Evolutionary conservation across 305 asterid species (phyloP).

Genomic region (Withania somnifera): DNA sequence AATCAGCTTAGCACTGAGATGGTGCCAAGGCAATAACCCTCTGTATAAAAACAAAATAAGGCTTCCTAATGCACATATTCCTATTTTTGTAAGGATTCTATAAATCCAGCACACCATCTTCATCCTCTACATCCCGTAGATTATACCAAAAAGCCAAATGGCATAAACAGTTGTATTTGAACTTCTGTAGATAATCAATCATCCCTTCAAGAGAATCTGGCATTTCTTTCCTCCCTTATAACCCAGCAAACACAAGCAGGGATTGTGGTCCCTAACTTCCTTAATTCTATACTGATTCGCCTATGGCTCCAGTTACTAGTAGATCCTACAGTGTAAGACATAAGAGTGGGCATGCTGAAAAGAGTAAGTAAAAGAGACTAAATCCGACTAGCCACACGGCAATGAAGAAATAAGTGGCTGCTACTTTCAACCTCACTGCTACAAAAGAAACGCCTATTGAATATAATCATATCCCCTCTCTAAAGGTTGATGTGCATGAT

Average conservation of each 20-base stretch:
- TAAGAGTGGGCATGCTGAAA: not conserved
- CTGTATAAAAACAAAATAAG: not conserved
- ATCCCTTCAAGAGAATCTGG: not conserved
- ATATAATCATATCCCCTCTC: not conserved
- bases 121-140: not conserved
- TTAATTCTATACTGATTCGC: not conserved
- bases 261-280: not conserved
- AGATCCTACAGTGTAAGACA: not conserved
- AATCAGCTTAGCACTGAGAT: not conserved
- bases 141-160: not conserved
- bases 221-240: not conserved
- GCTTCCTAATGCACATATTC: not conserved
- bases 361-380: not conserved
- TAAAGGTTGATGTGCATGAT: not conserved
- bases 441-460: not conserved
- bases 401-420: not conserved
- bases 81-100: not conserved
- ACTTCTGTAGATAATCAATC: not conserved
- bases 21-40: not conserved
- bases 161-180: not conserved
- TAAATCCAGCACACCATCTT: not conserved
- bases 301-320: not conserved
- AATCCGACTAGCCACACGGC: not conserved
- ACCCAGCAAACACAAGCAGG: not conserved
- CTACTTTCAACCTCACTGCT: not conserved